phyloP scores from a whole-genome alignment of 2,329 filamentous ascomycete species.

The Fusarium sambucinum region DNA sequence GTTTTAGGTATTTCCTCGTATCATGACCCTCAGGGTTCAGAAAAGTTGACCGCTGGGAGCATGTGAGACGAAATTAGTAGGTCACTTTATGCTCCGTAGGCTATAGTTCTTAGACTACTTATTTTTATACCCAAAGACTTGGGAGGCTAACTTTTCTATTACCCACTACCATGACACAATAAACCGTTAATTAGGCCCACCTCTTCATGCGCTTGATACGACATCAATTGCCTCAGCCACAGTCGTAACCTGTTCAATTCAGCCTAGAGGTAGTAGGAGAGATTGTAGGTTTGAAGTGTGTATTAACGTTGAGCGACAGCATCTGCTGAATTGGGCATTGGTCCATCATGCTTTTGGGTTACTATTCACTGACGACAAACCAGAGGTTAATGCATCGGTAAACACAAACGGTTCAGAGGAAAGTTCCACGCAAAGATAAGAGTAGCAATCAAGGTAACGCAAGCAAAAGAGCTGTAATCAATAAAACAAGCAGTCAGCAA shows the following conservation, averaged over 20 bases:
- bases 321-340: not conserved
- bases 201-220: not conserved
- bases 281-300: not conserved
- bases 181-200: not conserved
- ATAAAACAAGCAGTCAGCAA: constrained; percentile 20
- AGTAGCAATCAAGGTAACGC: not conserved
- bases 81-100: no score
- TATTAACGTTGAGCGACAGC: not conserved
- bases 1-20: not conserved
- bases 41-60: no score
- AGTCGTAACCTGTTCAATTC: not conserved
- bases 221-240: not conserved
- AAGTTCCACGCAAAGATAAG: not conserved
- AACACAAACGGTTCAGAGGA: not conserved
- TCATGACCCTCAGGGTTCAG: no score
- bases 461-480: not conserved
- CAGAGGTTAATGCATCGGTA: not conserved
- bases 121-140: no score
- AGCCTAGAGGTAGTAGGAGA: not conserved
- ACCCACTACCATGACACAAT: not conserved
- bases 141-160: no score
- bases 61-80: no score
- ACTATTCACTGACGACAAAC: not conserved
- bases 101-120: no score
- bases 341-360: not conserved